These are phyloP conservation scores for Cutaneotrichosporon sp. DNA, from an alignment of 1,284 basidiomycete species.

Conservation along the genomic window DNA sequence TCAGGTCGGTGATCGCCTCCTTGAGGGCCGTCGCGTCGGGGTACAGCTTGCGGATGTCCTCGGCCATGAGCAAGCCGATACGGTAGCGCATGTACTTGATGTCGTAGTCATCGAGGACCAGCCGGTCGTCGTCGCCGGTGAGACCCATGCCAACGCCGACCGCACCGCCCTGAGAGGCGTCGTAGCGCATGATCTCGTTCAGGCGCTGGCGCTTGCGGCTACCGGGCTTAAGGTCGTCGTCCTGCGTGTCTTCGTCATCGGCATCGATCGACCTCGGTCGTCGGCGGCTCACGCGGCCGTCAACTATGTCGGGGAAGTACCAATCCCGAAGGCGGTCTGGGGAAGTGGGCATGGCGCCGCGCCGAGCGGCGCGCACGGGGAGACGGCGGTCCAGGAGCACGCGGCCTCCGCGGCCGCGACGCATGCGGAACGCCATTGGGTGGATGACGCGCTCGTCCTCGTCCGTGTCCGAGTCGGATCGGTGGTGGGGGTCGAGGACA, in stretches of 20 bases:
- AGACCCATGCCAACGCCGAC: slow-evolving; percentile 54
- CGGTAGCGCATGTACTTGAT: slow-evolving; percentile 50
- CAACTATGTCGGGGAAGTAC: slow-evolving; percentile 38
- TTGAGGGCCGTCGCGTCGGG: slow-evolving; percentile 40
- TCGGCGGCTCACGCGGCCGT: slow-evolving; percentile 16
- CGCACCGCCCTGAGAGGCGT: slow-evolving; percentile 43
- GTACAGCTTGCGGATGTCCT: slow-evolving; percentile 44
- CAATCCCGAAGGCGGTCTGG: slow-evolving; percentile 31
- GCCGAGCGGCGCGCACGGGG: slow-evolving; percentile 36
- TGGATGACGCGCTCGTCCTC: slow-evolving; percentile 30
- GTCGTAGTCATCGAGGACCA: slow-evolving; percentile 54
- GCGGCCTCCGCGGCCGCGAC: slow-evolving; percentile 78
- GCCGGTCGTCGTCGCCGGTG: slow-evolving; percentile 44
- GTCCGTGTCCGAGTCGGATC: slow-evolving; percentile 36
- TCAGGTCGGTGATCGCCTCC: slow-evolving; percentile 35
- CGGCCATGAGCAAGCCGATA: slow-evolving; percentile 40
- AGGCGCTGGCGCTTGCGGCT: slow-evolving; percentile 32
- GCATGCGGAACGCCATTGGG: slow-evolving; percentile 63
- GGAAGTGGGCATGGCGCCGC: slow-evolving; percentile 29
- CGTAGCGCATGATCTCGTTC: slow-evolving; percentile 51
- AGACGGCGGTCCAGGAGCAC: slow-evolving; percentile 73
- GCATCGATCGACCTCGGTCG: slow-evolving; percentile 44
- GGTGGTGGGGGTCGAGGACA: slow-evolving; percentile 45
- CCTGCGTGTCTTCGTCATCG: slow-evolving; percentile 23
- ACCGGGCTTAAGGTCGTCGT: slow-evolving; percentile 15